These are phyloP conservation scores for Pisolithus sp. DNA, from an alignment of 768 basidiomycete genomes.

Conservation along the genomic window DNA sequence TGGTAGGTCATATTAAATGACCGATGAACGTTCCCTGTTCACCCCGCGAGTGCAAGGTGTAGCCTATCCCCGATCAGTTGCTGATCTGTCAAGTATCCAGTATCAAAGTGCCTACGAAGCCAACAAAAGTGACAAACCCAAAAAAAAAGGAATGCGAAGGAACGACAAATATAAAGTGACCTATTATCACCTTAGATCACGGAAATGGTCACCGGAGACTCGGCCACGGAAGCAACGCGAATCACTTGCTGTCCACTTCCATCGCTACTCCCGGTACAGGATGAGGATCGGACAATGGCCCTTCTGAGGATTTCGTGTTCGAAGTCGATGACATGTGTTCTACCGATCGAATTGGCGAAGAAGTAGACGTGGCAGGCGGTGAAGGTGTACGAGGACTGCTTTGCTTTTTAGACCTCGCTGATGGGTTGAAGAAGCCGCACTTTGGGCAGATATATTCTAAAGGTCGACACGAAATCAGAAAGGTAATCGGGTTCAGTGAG, in stretches of 20 bases:
- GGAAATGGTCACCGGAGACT: too few species aligned
- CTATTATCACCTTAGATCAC: too few species aligned
- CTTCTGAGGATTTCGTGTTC: not conserved
- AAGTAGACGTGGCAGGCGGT: slow-evolving; percentile 5
- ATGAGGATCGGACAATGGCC: slow-evolving; percentile 1
- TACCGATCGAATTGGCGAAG: slow-evolving; percentile 6
- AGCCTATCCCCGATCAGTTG: too few species aligned
- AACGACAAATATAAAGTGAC: too few species aligned
- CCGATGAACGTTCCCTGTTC: too few species aligned
- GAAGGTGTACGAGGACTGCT: slow-evolving; percentile 21
- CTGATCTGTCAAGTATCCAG: too few species aligned
- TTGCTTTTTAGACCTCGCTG: slow-evolving; percentile 29
- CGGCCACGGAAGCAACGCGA: not conserved
- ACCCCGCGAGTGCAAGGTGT: too few species aligned
- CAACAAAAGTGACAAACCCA: too few species aligned
- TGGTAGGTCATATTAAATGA: too few species aligned
- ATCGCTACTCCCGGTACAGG: slow-evolving; percentile 5
- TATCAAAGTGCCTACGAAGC: too few species aligned
- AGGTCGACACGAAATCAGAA: slow-evolving; percentile 1
- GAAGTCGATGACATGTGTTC: slow-evolving; percentile 1
- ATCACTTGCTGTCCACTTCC: slow-evolving; percentile 12
- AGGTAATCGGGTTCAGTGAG: not conserved
- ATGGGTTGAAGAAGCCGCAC: slow-evolving; percentile 76
- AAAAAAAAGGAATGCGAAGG: too few species aligned
- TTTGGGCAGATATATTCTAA: slow-evolving; percentile 83